A percentile compares a stretch with the other conserved stretches of the same genome.
These are phyloP conservation scores for Nicotiana attenuata DNA, from an alignment of 257 asterid genomes.

Conservation along the genomic window DNA sequence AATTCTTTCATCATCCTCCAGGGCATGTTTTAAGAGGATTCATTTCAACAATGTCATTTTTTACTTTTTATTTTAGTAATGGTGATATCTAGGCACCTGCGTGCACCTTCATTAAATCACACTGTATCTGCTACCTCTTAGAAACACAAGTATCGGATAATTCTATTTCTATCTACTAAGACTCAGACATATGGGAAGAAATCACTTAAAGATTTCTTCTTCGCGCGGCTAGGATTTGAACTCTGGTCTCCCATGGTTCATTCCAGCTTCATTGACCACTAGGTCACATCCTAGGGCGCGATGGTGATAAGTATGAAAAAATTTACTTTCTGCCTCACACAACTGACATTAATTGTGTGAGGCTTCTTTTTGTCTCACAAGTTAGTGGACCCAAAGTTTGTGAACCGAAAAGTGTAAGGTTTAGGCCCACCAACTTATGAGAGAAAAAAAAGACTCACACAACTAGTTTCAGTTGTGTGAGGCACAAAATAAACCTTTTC, in stretches of 20 bases:
- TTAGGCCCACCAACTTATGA: no score
- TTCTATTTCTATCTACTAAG: neutral
- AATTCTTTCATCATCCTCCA: neutral
- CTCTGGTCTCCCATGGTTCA: neutral
- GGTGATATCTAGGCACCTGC: neutral
- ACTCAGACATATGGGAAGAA: neutral
- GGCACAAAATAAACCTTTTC: no score
- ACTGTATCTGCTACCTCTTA: neutral
- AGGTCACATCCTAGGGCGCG: neutral
- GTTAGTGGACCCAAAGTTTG: no score
- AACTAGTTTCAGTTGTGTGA: no score
- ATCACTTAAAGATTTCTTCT: neutral
- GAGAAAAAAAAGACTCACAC: no score
- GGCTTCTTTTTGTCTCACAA: no score
- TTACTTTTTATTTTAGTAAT: neutral
- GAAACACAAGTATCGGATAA: neutral
- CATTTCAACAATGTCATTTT: neutral
- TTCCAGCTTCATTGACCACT: no score
- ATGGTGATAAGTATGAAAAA: neutral
- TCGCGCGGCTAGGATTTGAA: neutral
- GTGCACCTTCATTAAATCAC: neutral
- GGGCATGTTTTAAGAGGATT: neutral
- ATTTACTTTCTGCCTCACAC: no score
- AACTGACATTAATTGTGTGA: no score
- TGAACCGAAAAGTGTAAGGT: no score